A percentile compares a stretch with the other conserved stretches of the same genome.
Conservation (phyloP, 306 rosid genomes). For the Prunus mira region DNA sequence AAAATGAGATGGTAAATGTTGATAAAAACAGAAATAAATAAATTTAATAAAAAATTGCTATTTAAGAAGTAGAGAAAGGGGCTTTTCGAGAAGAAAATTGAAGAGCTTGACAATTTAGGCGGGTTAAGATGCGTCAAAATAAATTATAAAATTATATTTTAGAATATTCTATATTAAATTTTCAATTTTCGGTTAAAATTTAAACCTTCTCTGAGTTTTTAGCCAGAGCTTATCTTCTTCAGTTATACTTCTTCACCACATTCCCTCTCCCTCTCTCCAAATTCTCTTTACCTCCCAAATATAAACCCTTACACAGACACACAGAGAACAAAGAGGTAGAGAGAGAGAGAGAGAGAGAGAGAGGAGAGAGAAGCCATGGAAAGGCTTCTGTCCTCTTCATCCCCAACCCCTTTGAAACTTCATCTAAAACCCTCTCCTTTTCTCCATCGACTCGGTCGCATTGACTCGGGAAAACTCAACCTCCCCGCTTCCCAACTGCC, state of each 20-base stretch:
- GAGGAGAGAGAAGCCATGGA: constrained; percentile 61
- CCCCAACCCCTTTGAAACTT: constrained; percentile 40
- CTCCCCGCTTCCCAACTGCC: constrained; percentile 30
- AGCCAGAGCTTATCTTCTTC: constrained; percentile 41
- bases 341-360: constrained; percentile 11
- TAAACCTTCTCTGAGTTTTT: not conserved
- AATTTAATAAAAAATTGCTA: too few species aligned
- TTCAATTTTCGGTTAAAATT: constrained; percentile 20
- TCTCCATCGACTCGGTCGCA: constrained; percentile 28
- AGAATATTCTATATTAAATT: not conserved
- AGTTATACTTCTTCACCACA: not conserved
- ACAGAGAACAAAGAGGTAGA: not conserved
- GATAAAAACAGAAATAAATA: too few species aligned
- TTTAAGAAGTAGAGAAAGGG: too few species aligned
- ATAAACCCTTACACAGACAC: not conserved
- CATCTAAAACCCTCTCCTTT: constrained; percentile 25
- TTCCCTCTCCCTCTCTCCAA: not conserved
- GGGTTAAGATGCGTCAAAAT: too few species aligned
- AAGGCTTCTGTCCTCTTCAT: constrained; percentile 75
- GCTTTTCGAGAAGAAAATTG: too few species aligned
- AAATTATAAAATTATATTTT: too few species aligned
- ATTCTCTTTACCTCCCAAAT: constrained; percentile 22
- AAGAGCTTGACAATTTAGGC: too few species aligned
- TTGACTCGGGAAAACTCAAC: constrained; percentile 38
- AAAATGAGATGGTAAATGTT: too few species aligned